These are phyloP conservation scores for Cyclotella baltica DNA, from an alignment of 108 stramenopile species.

Conservation along the genomic window DNA sequence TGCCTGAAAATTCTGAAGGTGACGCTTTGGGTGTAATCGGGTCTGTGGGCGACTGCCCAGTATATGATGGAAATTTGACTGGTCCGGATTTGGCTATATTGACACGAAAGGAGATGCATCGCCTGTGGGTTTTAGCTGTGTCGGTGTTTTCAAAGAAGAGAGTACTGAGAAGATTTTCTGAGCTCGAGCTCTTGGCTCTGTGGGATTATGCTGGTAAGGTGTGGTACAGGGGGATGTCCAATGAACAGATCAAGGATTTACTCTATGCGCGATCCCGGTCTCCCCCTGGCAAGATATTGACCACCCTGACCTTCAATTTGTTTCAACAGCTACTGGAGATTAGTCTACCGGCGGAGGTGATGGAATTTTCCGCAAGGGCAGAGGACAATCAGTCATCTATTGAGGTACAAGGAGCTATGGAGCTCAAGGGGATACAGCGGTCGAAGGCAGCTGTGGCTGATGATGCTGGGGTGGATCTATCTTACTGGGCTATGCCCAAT, in stretches of 20 bases:
- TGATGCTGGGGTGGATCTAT: slow-evolving; percentile 17
- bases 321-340: neutral
- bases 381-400: neutral
- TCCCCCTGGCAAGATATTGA: slow-evolving; percentile 13
- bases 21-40: too few species aligned
- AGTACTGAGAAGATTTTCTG: neutral
- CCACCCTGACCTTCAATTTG: neutral
- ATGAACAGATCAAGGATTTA: neutral
- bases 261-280: neutral
- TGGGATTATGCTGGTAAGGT: slow-evolving; percentile 7
- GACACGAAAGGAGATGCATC: too few species aligned
- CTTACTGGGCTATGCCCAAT: slow-evolving; percentile 18
- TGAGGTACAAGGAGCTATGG: neutral
- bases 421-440: slow-evolving; percentile 7
- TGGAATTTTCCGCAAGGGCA: too few species aligned
- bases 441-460: slow-evolving; percentile 25
- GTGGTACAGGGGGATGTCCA: neutral
- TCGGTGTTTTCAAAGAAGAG: too few species aligned
- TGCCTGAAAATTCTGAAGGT: neutral
- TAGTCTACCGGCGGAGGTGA: neutral
- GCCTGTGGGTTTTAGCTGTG: too few species aligned
- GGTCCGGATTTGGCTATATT: too few species aligned
- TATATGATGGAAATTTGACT: too few species aligned
- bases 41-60: too few species aligned
- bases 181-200: neutral